Evolutionary conservation across 2,329 filamentous ascomycete genomes (phyloP).

Genomic region (Fusarium clavum): DNA sequence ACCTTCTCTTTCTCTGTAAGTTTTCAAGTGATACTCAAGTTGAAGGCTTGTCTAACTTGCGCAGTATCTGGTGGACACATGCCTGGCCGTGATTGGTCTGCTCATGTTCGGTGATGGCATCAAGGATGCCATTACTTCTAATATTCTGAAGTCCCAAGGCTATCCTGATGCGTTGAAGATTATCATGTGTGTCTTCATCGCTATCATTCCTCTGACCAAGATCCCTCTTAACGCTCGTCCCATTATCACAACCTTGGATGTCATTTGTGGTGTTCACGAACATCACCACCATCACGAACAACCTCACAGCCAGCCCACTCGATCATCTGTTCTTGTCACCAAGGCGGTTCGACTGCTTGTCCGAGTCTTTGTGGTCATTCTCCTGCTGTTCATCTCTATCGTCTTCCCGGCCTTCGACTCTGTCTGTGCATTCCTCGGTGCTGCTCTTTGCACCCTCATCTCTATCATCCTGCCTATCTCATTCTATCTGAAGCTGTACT

Average conservation of each 20-base stretch:
- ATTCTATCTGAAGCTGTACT: constrained; percentile 93
- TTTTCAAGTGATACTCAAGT: constrained; percentile 4
- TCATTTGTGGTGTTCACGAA: constrained; percentile 78
- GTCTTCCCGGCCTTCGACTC: constrained; percentile 82
- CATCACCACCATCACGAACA: constrained; percentile 52
- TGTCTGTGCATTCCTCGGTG: constrained; percentile 92
- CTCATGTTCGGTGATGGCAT: constrained; percentile 97
- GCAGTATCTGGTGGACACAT: constrained; percentile 81
- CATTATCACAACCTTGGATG: constrained; percentile 86
- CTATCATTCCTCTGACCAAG: constrained; percentile 94
- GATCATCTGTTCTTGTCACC: constrained; percentile 58
- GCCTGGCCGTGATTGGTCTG: constrained; percentile 84
- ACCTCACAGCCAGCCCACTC: constrained; percentile 45
- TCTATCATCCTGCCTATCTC: constrained; percentile 89
- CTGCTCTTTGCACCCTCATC: constrained; percentile 90
- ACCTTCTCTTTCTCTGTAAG: constrained; percentile 88
- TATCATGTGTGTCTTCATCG: constrained; percentile 85
- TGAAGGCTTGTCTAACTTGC: constrained; percentile 2
- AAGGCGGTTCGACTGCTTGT: constrained; percentile 66
- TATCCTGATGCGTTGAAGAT: constrained; percentile 82
- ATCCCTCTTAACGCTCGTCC: constrained; percentile 91
- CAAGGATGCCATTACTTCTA: constrained; percentile 88
- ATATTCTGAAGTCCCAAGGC: constrained; percentile 79
- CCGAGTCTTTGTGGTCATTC: constrained; percentile 73
- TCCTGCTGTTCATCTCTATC: constrained; percentile 80